Evolutionary conservation across 1,284 basidiomycete species (phyloP).

Genomic region (Vanrija sp.): DNA sequence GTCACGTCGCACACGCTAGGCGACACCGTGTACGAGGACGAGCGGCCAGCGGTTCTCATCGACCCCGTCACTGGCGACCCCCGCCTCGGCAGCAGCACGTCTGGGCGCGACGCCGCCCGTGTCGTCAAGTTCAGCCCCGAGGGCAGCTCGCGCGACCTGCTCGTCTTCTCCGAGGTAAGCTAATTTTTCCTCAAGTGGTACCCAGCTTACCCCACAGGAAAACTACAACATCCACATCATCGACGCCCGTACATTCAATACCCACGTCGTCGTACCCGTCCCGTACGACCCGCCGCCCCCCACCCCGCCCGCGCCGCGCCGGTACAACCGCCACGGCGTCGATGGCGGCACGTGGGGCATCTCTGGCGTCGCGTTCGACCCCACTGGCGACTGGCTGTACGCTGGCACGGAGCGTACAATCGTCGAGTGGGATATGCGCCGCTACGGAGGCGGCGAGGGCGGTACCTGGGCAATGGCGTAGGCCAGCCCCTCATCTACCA

Average conservation of each 20-base stretch:
- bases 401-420: slow-evolving; percentile 46
- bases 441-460: slow-evolving; percentile 30
- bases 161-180: slow-evolving; percentile 47
- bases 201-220: slow-evolving; percentile 29
- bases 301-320: neutral
- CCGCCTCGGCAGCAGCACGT: slow-evolving; percentile 21
- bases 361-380: slow-evolving; percentile 45
- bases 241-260: slow-evolving; percentile 46
- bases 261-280: slow-evolving; percentile 43
- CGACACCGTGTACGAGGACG: slow-evolving; percentile 1
- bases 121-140: slow-evolving; percentile 49
- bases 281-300: slow-evolving; percentile 19
- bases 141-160: slow-evolving; percentile 41
- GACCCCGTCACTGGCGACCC: slow-evolving; percentile 29
- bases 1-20: neutral
- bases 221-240: slow-evolving; percentile 46
- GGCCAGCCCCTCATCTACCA: neutral
- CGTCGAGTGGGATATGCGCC: slow-evolving; percentile 48
- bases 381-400: slow-evolving; percentile 46
- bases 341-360: slow-evolving; percentile 41
- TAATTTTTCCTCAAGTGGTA: too few species aligned
- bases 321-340: slow-evolving; percentile 15
- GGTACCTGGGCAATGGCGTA: slow-evolving; percentile 41
- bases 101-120: slow-evolving; percentile 43
- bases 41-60: slow-evolving; percentile 18